Conservation (phyloP, 495 filamentous ascomycete species). For the Neurospora discreta region DNA sequence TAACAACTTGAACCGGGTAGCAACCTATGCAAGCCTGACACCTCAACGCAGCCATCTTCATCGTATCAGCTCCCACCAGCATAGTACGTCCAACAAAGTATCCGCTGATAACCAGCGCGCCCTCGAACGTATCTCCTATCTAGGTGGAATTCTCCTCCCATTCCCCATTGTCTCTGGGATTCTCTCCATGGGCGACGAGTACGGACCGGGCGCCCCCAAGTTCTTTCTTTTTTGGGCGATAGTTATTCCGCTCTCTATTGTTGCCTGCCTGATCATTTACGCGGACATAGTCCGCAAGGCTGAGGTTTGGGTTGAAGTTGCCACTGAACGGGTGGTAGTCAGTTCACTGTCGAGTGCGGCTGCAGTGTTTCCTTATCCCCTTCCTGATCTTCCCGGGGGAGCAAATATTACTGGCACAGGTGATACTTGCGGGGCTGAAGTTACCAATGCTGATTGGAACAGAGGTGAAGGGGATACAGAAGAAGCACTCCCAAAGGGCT, state of each 20-base stretch:
- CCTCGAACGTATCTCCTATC: conserved; percentile 30
- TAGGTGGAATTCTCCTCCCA: conserved; percentile 31
- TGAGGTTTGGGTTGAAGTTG: conserved; percentile 35
- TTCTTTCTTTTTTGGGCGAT: conserved; percentile 34
- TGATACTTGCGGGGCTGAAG: not conserved
- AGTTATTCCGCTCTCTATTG: conserved; percentile 18
- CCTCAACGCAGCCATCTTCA: not conserved
- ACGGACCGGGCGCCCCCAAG: conserved; percentile 18
- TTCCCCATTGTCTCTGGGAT: conserved; percentile 31
- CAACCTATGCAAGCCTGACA: not conserved
- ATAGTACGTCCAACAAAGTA: not conserved
- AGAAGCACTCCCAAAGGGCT: not conserved
- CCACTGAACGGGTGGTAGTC: conserved; percentile 9
- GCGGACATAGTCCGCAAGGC: conserved; percentile 31
- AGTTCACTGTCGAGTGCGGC: not conserved
- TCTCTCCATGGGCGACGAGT: conserved; percentile 30
- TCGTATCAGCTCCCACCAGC: not conserved
- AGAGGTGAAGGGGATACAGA: not conserved
- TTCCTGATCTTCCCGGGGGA: not conserved
- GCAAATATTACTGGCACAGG: not conserved
- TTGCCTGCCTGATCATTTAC: conserved; percentile 28
- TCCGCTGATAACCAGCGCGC: conserved; percentile 23
- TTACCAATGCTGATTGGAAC: not conserved
- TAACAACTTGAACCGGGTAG: not conserved
- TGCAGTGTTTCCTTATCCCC: not conserved